phyloP scores from a whole-genome alignment of 352 stramenopile genomes.

The Phytopythium aichiense region DNA sequence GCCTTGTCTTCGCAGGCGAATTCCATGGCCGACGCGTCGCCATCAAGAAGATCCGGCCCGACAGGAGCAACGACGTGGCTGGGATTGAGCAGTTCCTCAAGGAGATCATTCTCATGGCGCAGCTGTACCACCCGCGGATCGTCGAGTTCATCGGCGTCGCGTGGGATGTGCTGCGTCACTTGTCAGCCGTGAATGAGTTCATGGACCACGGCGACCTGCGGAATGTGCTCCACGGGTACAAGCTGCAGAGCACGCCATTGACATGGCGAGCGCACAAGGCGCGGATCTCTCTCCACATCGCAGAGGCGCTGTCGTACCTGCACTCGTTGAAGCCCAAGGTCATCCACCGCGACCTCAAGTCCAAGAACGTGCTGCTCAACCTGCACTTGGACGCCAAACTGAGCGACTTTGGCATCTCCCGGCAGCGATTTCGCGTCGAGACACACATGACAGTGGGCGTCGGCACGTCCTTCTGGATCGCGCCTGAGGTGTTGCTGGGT shows the following conservation, averaged over 20 bases:
- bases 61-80: constrained; percentile 20
- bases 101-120: constrained; percentile 37
- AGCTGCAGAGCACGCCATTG: constrained; percentile 4
- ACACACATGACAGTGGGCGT: constrained; percentile 47
- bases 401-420: constrained; percentile 11
- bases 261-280: too few species aligned
- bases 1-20: constrained; percentile 35
- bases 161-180: constrained; percentile 37
- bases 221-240: too few species aligned
- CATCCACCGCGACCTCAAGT: constrained; percentile 48
- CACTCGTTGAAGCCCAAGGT: constrained; percentile 1
- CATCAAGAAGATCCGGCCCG: constrained; percentile 39
- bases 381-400: constrained; percentile 33
- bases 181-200: constrained; percentile 56
- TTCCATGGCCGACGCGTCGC: constrained; percentile 30
- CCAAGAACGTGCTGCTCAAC: constrained; percentile 40
- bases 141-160: constrained; percentile 30
- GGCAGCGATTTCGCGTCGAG: constrained; percentile 12
- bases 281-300: too few species aligned
- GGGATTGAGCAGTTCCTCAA: constrained; percentile 36
- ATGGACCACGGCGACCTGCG: constrained; percentile 23
- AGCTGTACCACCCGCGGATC: constrained; percentile 28
- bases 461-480: constrained; percentile 22
- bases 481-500: constrained; percentile 19
- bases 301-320: too few species aligned